Conservation (phyloP, 108 stramenopile species). For the Stephanodiscus triporus region DNA sequence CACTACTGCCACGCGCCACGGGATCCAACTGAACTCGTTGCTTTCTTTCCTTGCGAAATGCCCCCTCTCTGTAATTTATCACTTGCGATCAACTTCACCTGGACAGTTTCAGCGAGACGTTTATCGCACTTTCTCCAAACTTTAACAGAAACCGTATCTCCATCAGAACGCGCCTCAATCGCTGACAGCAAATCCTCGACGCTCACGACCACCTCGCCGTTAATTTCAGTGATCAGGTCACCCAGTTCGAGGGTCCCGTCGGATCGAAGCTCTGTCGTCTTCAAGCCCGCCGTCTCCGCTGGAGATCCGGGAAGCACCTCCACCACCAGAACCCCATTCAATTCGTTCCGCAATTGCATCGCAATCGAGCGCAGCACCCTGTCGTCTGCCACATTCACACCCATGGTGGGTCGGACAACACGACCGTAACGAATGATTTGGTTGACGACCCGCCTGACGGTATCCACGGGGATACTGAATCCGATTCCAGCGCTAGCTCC, state of each 20-base stretch:
- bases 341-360: conserved; percentile 49
- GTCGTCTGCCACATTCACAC: conserved; percentile 76
- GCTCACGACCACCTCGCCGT: conserved; percentile 59
- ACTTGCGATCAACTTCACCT: conserved; percentile 23
- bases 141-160: conserved; percentile 21
- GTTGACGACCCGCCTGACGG: conserved; percentile 73
- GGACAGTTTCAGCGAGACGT: conserved; percentile 13
- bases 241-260: conserved; percentile 64
- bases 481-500: conserved; percentile 76
- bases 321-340: conserved; percentile 68
- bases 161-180: conserved; percentile 25
- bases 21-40: background rate
- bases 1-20: background rate
- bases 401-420: conserved; percentile 82
- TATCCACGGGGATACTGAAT: conserved; percentile 89
- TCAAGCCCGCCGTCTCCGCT: conserved; percentile 52
- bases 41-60: background rate
- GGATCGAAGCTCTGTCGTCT: conserved; percentile 36
- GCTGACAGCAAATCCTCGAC: conserved; percentile 72
- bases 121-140: conserved; percentile 38
- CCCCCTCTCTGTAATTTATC: conserved; percentile 21
- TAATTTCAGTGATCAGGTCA: conserved; percentile 63
- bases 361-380: conserved; percentile 54
- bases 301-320: conserved; percentile 59
- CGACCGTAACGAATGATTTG: conserved; percentile 77